These are phyloP conservation scores for Penicillium goetzii DNA, from an alignment of 495 filamentous ascomycete species.

Conservation along the genomic window DNA sequence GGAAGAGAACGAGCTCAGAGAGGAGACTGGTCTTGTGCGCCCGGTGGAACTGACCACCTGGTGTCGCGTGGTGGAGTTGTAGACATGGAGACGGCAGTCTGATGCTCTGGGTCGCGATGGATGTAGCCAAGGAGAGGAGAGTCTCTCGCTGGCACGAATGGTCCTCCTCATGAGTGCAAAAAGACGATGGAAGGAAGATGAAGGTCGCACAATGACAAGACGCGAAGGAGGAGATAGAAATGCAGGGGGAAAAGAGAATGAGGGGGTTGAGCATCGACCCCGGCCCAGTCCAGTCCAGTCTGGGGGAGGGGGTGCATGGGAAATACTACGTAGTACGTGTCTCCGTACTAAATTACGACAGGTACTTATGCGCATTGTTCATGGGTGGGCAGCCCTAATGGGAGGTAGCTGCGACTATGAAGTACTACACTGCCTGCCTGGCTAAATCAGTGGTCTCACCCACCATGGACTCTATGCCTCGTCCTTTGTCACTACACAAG, in stretches of 20 bases:
- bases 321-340: not conserved
- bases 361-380: not conserved
- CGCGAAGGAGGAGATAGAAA: not conserved
- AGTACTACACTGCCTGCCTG: not conserved
- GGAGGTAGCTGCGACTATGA: not conserved
- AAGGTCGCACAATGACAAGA: not conserved
- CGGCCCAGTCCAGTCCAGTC: slow-evolving; percentile 7
- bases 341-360: not conserved
- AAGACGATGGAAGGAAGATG: slow-evolving; percentile 4
- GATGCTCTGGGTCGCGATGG: slow-evolving; percentile 21
- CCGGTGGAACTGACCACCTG: not conserved
- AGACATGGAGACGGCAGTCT: slow-evolving; percentile 14
- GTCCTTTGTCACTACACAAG: not conserved
- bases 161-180: slow-evolving; percentile 30
- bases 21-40: slow-evolving; percentile 18
- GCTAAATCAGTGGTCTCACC: not conserved
- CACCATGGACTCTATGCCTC: not conserved
- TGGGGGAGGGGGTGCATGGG: not conserved
- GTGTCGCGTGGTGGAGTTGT: slow-evolving; percentile 8
- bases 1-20: not conserved
- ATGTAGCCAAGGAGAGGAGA: slow-evolving; percentile 29
- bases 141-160: slow-evolving; percentile 26
- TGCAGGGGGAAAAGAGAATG: slow-evolving; percentile 4
- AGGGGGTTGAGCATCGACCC: slow-evolving; percentile 27
- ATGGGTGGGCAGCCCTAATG: slow-evolving; percentile 6